Conservation (phyloP, 139 green algal genomes). For the Chlamydomonas eustigma region DNA sequence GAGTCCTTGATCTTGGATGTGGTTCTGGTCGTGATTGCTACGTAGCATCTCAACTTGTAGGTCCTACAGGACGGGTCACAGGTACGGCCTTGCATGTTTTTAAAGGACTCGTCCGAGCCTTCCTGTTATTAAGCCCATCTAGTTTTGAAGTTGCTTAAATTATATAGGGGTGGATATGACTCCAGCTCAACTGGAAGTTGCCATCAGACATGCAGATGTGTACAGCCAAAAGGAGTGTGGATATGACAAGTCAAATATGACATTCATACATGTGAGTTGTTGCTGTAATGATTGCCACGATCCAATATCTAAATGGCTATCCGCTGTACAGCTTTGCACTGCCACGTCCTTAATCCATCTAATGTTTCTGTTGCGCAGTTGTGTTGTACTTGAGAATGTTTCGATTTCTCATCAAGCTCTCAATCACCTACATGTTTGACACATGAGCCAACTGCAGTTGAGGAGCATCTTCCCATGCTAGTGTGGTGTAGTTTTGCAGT, state of each 20-base stretch:
- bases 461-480: background rate
- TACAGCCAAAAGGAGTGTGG: conserved; percentile 67
- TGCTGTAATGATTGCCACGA: background rate
- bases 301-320: too few relatives aligned
- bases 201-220: conserved; percentile 48
- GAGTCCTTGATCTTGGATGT: conserved; percentile 38
- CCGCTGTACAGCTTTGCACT: too few relatives aligned
- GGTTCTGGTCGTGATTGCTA: conserved; percentile 88
- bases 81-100: conserved; percentile 9
- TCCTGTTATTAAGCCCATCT: background rate
- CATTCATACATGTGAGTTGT: conserved; percentile 66
- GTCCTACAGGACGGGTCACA: conserved; percentile 64
- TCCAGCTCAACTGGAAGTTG: conserved; percentile 80
- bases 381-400: too few relatives aligned
- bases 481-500: background rate
- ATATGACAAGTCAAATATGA: conserved; percentile 79
- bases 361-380: too few relatives aligned
- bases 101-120: background rate
- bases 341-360: too few relatives aligned
- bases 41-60: conserved; percentile 84
- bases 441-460: background rate
- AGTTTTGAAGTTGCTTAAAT: background rate
- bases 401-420: too few relatives aligned
- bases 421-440: background rate
- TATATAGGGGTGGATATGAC: conserved; percentile 94